phyloP scores from a whole-genome alignment of 371 early-diverging fungal species.

The Dentiscutata heterogama region DNA sequence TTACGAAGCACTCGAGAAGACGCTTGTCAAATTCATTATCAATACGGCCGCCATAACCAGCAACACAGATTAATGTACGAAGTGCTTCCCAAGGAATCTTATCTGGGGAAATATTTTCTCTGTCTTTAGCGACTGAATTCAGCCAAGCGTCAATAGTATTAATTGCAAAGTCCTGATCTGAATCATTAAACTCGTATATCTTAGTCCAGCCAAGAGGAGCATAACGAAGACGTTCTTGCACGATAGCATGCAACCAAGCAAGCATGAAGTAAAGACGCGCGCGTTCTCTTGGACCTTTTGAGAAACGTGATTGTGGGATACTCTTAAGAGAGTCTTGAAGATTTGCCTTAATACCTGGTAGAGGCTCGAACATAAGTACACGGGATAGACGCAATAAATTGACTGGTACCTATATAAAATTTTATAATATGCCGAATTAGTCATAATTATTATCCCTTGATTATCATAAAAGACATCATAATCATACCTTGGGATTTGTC shows the following conservation, averaged over 20 bases:
- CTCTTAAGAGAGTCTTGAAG: slow-evolving; percentile 84
- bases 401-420: slow-evolving; percentile 67
- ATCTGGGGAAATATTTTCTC: slow-evolving; percentile 92
- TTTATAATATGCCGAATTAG: background rate
- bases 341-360: slow-evolving; percentile 96
- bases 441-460: background rate
- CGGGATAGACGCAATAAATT: slow-evolving; percentile 92
- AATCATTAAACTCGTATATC: slow-evolving; percentile 97
- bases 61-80: slow-evolving; percentile 83
- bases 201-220: slow-evolving; percentile 98
- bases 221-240: slow-evolving; percentile 96
- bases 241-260: slow-evolving; percentile 96
- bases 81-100: slow-evolving; percentile 98
- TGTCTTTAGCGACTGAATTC: slow-evolving; percentile 80
- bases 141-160: slow-evolving; percentile 93
- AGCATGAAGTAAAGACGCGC: slow-evolving; percentile 93
- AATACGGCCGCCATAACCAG: slow-evolving; percentile 97
- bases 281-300: slow-evolving; percentile 88
- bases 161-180: slow-evolving; percentile 94
- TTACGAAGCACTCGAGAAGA: slow-evolving; percentile 91
- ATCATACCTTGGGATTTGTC: slow-evolving; percentile 90
- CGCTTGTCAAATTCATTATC: slow-evolving; percentile 94
- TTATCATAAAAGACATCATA: background rate
- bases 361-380: slow-evolving; percentile 95
- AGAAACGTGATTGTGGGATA: slow-evolving; percentile 67